phyloP scores from a whole-genome alignment of 192 early-diverging fungal species.

The Coemansia guatemalensis region DNA sequence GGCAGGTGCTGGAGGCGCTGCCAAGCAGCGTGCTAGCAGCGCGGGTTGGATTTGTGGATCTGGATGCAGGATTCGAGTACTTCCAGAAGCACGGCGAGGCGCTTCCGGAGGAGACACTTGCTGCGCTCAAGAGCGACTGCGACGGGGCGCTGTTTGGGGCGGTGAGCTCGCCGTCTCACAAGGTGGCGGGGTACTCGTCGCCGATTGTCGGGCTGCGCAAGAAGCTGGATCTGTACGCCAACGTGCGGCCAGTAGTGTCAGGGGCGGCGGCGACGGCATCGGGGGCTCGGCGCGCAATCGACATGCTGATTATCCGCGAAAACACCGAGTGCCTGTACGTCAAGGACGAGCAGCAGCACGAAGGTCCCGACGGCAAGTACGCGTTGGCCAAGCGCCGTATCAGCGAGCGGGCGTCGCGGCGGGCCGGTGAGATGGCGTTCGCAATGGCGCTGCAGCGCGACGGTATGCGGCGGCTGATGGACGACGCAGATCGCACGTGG shows the following conservation, averaged over 20 bases:
- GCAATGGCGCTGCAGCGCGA: constrained; percentile 85
- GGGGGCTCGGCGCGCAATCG: constrained; percentile 64
- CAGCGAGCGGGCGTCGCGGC: constrained; percentile 81
- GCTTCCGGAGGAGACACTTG: constrained; percentile 85
- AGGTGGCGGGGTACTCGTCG: constrained; percentile 96
- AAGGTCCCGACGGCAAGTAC: constrained; percentile 57
- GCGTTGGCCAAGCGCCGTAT: constrained; percentile 88
- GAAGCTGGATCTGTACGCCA: constrained; percentile 94
- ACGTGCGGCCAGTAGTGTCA: constrained; percentile 90
- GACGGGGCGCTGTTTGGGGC: constrained; percentile 96
- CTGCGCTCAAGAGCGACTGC: constrained; percentile 76
- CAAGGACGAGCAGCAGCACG: constrained; percentile 55
- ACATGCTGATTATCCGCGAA: constrained; percentile 97
- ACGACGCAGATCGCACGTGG: constrained; percentile 63
- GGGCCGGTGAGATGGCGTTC: constrained; percentile 90
- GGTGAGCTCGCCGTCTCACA: constrained; percentile 97
- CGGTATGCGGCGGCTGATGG: constrained; percentile 60
- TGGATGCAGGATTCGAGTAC: constrained; percentile 95
- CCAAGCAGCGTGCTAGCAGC: constrained; percentile 53
- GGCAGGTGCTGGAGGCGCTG: constrained; percentile 80
- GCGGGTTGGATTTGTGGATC: constrained; percentile 74
- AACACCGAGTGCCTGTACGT: constrained; percentile 93
- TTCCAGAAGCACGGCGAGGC: constrained; percentile 93
- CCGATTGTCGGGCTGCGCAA: constrained; percentile 97
- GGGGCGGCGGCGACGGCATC: constrained; percentile 56